Evolutionary conservation across 2,329 filamentous ascomycete genomes (phyloP), one percentile per base, ranked within the genome.

Genomic region (Gaeumannomyces tritici): DNA sequence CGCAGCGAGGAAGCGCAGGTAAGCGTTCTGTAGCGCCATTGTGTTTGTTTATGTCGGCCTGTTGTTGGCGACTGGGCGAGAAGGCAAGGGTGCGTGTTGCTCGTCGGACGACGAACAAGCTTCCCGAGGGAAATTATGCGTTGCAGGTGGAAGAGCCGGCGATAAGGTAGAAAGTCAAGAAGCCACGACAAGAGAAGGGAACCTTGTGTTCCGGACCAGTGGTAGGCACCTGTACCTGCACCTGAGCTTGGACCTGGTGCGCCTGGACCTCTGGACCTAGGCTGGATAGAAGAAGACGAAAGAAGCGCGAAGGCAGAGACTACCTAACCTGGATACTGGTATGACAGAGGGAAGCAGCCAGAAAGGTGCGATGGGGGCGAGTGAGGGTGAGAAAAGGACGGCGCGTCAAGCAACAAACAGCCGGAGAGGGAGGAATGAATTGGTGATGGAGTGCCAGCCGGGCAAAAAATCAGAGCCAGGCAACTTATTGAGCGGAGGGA

Each of bases 1-100:
- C 65, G 84, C 79, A 70, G 83, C 80, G 62, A 93, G 80, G 73
- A 92, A 93, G 77, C 85, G 83, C 79, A 86, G 83, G 79, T 93
- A 93, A 64, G 81, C 73, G 68, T 75, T 71, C 66, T 79, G 79
- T 66, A 82, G 72, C 66, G 80, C 73, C 80, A 83, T 83, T 65
- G 62, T 69, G 64, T 59, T 63, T 63, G 64, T 31, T 18, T 47
- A 6, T 47, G 33, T 12, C 33, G 33, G 33, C 1, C 12, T 35
- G 33, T 9, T 11, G 33, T 35, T 35, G 33, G 33, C 18, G 42
- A 47, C 6, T 42, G 33, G 7, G 8, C 29, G 28, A 57, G 31
- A n/a, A 59, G 9, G 54, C 13, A 47, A 35, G 33, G 31, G 21
- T 35, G 35, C 54, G 55, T 28, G 8, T 21, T 47, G 3, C 5